Evolutionary conservation across 2,329 filamentous ascomycete species (phyloP).

Genomic region (Neoascochyta sp.): DNA sequence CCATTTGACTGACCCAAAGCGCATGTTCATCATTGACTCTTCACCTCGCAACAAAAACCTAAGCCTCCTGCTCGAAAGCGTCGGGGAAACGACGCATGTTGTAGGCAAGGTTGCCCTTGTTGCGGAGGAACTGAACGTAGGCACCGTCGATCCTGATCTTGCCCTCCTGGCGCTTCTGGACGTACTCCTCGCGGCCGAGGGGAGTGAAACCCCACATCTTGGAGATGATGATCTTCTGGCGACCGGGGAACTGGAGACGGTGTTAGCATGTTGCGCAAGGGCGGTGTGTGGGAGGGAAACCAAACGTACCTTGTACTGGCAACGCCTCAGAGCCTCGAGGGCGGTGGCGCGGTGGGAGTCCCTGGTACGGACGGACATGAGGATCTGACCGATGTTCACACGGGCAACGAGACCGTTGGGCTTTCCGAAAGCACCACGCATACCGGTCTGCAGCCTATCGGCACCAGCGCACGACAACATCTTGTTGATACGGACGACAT

Average conservation of each 20-base stretch:
- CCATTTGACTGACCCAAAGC: slow-evolving; percentile 30
- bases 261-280: slow-evolving; percentile 1
- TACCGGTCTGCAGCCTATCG: slow-evolving; percentile 99
- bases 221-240: slow-evolving; percentile 99
- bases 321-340: slow-evolving; percentile 97
- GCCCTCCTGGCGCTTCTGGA: slow-evolving; percentile 89
- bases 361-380: slow-evolving; percentile 95
- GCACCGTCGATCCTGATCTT: slow-evolving; percentile 96
- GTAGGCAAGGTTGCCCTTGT: slow-evolving; percentile 77
- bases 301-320: slow-evolving; percentile 79
- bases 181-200: slow-evolving; percentile 95
- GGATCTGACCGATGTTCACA: slow-evolving; percentile 99
- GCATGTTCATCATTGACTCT: slow-evolving; percentile 27
- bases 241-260: slow-evolving; percentile 76
- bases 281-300: not conserved
- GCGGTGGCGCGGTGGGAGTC: slow-evolving; percentile 87
- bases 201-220: slow-evolving; percentile 99
- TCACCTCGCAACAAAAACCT: slow-evolving; percentile 21
- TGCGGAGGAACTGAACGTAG: slow-evolving; percentile 98
- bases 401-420: slow-evolving; percentile 97
- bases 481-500: slow-evolving; percentile 99
- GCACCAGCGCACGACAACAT: slow-evolving; percentile 99
- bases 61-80: slow-evolving; percentile 61
- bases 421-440: slow-evolving; percentile 99
- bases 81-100: slow-evolving; percentile 96